A percentile compares a stretch with the other conserved stretches of the same genome.
Evolutionary conservation across 2,329 filamentous ascomycete species (phyloP).

Genomic region (Colletotrichum musae): DNA sequence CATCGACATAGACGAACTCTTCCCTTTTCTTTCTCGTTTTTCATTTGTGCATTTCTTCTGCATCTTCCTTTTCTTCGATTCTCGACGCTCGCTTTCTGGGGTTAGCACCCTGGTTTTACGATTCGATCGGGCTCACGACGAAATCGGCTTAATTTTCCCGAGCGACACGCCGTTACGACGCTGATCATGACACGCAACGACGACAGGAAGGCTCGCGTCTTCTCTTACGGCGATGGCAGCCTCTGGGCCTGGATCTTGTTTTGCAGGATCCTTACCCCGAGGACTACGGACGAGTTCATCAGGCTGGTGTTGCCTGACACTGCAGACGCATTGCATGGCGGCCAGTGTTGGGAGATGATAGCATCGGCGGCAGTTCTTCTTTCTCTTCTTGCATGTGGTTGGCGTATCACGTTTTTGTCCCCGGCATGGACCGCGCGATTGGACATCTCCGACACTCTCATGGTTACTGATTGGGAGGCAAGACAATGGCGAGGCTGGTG

Average conservation of each 20-base stretch:
- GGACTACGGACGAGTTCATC: not conserved
- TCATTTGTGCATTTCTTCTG: slow-evolving; percentile 25
- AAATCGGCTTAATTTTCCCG: slow-evolving; percentile 26
- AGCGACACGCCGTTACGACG: slow-evolving; percentile 35
- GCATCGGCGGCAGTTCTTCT: slow-evolving; percentile 25
- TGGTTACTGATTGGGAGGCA: slow-evolving; percentile 34
- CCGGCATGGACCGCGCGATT: slow-evolving; percentile 19
- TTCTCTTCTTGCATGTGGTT: slow-evolving; percentile 20
- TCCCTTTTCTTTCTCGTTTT: slow-evolving; percentile 14
- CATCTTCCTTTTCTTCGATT: slow-evolving; percentile 12
- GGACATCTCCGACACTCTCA: slow-evolving; percentile 26
- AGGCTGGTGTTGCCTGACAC: slow-evolving; percentile 21
- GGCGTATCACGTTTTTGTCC: slow-evolving; percentile 23
- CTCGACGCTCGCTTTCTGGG: slow-evolving; percentile 32
- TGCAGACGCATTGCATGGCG: slow-evolving; percentile 28
- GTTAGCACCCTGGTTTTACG: slow-evolving; percentile 18
- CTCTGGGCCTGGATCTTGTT: not conserved
- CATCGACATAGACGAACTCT: slow-evolving; percentile 43
- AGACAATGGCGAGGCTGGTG: slow-evolving; percentile 25
- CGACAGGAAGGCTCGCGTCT: slow-evolving; percentile 16
- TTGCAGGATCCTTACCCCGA: not conserved
- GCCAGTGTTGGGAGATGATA: slow-evolving; percentile 25
- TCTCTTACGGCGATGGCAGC: slow-evolving; percentile 20
- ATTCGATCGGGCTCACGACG: slow-evolving; percentile 37
- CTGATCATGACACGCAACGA: slow-evolving; percentile 37